Conservation (phyloP, 129 eudicot species). For the Deinandra increscens region DNA sequence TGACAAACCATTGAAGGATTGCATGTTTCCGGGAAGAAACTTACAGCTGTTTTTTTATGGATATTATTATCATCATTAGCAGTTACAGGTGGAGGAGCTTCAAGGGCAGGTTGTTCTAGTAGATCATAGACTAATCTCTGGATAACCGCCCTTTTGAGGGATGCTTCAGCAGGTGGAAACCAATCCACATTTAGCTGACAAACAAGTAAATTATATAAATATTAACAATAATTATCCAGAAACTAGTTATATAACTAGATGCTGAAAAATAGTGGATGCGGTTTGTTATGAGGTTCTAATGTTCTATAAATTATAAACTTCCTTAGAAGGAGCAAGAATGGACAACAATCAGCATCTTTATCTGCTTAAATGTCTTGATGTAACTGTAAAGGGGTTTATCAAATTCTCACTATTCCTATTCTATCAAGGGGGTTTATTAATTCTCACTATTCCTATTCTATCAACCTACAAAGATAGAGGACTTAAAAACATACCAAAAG, state of each 20-base stretch:
- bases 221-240: background rate
- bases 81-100: conserved; percentile 33
- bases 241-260: background rate
- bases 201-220: background rate
- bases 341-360: conserved; percentile 1
- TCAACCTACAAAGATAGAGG: background rate
- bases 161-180: conserved; percentile 73
- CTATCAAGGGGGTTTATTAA: background rate
- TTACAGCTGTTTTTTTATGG: conserved; percentile 33
- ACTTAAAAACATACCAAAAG: background rate
- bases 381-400: background rate
- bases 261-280: background rate
- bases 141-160: conserved; percentile 59
- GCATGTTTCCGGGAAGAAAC: conserved; percentile 34
- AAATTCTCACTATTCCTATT: background rate
- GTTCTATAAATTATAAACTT: background rate
- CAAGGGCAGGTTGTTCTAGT: conserved; percentile 41
- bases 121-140: conserved; percentile 65
- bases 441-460: too few relatives aligned
- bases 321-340: background rate
- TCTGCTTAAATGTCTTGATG: background rate
- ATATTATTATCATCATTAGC: conserved; percentile 26
- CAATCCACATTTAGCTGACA: conserved; percentile 70
- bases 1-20: conserved; percentile 32
- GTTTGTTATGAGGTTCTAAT: background rate